These are phyloP conservation scores for Populus davidiana DNA, from an alignment of 345 rosid genomes.

Conservation along the genomic window DNA sequence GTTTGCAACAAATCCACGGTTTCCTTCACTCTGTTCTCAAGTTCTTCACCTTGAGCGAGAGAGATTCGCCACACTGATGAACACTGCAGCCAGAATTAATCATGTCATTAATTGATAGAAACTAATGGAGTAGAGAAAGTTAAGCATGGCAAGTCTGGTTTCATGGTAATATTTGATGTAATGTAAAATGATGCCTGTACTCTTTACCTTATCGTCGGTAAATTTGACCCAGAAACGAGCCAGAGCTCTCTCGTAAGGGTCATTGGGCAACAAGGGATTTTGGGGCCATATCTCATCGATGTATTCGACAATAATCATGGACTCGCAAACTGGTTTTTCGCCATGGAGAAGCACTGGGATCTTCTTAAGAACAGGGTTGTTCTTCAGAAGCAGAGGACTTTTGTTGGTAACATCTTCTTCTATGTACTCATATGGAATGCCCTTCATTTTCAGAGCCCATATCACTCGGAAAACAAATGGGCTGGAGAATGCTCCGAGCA, in stretches of 20 bases:
- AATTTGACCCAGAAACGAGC: slow-evolving; percentile 14
- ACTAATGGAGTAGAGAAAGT: not conserved
- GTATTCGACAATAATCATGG: slow-evolving; percentile 1
- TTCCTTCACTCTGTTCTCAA: not conserved
- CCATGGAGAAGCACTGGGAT: not conserved
- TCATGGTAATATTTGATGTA: too few relatives aligned
- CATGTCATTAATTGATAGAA: not conserved
- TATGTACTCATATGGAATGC: not conserved
- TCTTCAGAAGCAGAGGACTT: slow-evolving; percentile 3
- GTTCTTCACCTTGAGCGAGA: not conserved
- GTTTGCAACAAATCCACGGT: not conserved
- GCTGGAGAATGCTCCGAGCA: not conserved
- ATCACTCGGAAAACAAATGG: not conserved
- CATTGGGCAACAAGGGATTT: not conserved
- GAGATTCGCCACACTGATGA: not conserved
- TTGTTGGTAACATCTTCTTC: not conserved
- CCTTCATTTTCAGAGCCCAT: not conserved
- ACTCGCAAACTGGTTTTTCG: not conserved
- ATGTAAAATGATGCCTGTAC: too few relatives aligned
- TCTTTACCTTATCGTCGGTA: not conserved
- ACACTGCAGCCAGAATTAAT: not conserved
- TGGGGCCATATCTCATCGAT: not conserved
- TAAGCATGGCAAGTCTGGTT: not conserved
- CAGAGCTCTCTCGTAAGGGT: slow-evolving; percentile 1
- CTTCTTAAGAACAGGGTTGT: slow-evolving; percentile 5